A percentile compares a stretch with the other conserved stretches of the same genome.
These are phyloP conservation scores for Auricularia sp. DNA, from an alignment of 768 basidiomycete species.

Conservation along the genomic window DNA sequence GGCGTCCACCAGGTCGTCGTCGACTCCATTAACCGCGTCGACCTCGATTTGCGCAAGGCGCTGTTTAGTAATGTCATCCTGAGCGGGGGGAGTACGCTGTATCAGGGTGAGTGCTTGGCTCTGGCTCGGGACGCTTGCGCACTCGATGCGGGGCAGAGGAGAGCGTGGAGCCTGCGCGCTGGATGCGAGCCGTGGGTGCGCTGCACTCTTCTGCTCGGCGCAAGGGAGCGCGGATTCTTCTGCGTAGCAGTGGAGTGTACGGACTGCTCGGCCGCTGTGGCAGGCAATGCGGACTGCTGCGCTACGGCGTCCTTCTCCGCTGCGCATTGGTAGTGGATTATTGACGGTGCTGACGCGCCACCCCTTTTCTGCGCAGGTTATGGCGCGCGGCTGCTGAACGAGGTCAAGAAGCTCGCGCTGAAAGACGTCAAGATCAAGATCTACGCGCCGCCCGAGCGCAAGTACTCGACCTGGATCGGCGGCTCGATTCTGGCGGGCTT, in stretches of 20 bases:
- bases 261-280: too few relatives aligned
- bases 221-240: too few relatives aligned
- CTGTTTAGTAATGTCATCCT: conserved; percentile 95
- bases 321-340: too few relatives aligned
- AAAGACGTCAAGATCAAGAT: conserved; percentile 99
- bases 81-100: conserved; percentile 92
- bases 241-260: too few relatives aligned
- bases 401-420: conserved; percentile 90
- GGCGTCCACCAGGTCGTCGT: conserved; percentile 98
- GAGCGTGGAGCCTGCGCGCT: too few relatives aligned
- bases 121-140: too few relatives aligned
- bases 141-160: too few relatives aligned
- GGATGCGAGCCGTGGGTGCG: too few relatives aligned
- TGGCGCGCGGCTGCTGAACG: conserved; percentile 90
- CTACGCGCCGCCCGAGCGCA: conserved; percentile 97
- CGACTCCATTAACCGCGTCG: conserved; percentile 94
- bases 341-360: not conserved
- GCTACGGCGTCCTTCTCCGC: too few relatives aligned
- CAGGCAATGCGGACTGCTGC: too few relatives aligned
- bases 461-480: conserved; percentile 95
- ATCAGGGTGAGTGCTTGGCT: conserved; percentile 53
- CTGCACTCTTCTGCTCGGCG: too few relatives aligned
- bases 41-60: conserved; percentile 90
- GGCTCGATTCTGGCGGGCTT: conserved; percentile 94
- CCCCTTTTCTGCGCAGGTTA: conserved; percentile 48